Conservation (phyloP, 2,329 filamentous ascomycete species). For the Gyromitra esculenta region DNA sequence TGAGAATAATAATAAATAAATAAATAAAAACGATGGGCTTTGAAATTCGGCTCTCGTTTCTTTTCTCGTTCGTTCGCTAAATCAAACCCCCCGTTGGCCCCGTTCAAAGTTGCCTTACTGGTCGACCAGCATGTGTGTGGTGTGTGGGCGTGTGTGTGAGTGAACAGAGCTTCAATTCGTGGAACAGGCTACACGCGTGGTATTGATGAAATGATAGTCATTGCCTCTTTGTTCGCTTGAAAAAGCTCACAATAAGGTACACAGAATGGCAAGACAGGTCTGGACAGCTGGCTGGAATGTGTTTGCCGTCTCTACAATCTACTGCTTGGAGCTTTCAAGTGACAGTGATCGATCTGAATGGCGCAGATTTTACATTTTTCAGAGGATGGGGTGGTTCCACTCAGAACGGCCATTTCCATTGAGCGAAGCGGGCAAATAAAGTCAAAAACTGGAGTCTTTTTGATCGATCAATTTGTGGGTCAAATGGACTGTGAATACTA, state of each 20-base stretch:
- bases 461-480: constrained; percentile 29
- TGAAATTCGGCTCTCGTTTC: constrained; percentile 42
- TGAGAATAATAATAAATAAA: constrained; percentile 21
- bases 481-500: constrained; percentile 33
- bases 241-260: constrained; percentile 42
- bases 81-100: constrained; percentile 26
- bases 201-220: constrained; percentile 46
- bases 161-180: constrained; percentile 41
- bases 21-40: constrained; percentile 19
- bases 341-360: constrained; percentile 36
- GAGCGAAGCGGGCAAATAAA: constrained; percentile 11
- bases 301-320: constrained; percentile 45
- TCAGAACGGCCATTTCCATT: constrained; percentile 25
- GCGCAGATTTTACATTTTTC: constrained; percentile 9
- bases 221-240: constrained; percentile 45
- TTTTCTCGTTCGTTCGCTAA: constrained; percentile 47
- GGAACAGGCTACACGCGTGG: constrained; percentile 35
- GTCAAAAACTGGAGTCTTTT: constrained; percentile 16
- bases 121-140: constrained; percentile 36
- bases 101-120: constrained; percentile 41
- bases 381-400: constrained; percentile 45
- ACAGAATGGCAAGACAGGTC: constrained; percentile 40
- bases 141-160: neutral
- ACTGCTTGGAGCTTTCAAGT: constrained; percentile 37
- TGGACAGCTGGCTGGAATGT: constrained; percentile 45